phyloP scores from a whole-genome alignment of 345 rosid species.

The Durio zibethinus region DNA sequence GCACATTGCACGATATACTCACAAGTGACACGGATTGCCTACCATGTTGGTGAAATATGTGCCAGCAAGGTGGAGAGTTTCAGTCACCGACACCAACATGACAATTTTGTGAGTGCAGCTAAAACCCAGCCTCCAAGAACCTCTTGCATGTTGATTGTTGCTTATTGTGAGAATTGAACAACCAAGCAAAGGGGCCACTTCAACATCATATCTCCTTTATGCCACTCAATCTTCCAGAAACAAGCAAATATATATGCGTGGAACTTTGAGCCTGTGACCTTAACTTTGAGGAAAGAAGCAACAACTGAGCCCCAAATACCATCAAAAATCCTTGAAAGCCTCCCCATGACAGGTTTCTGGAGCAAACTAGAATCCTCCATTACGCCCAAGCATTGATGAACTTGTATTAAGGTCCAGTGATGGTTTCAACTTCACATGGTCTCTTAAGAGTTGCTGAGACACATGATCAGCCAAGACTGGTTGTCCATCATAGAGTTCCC shows the following conservation, averaged over 20 bases:
- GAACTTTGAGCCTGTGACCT: neutral
- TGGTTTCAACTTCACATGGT: conserved; percentile 50
- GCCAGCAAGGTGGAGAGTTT: neutral
- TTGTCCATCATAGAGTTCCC: conserved; percentile 43
- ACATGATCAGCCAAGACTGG: conserved; percentile 59
- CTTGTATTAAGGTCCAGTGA: conserved; percentile 50
- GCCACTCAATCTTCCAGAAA: neutral
- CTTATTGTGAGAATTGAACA: neutral
- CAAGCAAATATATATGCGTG: neutral
- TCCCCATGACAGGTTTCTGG: neutral
- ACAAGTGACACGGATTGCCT: neutral
- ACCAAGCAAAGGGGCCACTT: neutral
- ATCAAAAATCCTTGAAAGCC: conserved; percentile 17
- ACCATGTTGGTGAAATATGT: neutral
- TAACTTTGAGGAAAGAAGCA: neutral
- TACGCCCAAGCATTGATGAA: conserved; percentile 35
- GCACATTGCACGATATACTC: neutral
- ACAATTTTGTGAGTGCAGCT: neutral
- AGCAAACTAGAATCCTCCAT: conserved; percentile 30
- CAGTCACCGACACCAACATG: neutral
- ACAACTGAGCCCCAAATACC: neutral
- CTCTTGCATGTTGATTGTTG: neutral
- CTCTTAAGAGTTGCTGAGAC: conserved; percentile 59
- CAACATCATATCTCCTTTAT: conserved; percentile 4
- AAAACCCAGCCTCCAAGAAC: neutral